These are phyloP conservation scores for Chytridiales sp. DNA, from an alignment of 371 early-diverging fungal species.

Conservation along the genomic window DNA sequence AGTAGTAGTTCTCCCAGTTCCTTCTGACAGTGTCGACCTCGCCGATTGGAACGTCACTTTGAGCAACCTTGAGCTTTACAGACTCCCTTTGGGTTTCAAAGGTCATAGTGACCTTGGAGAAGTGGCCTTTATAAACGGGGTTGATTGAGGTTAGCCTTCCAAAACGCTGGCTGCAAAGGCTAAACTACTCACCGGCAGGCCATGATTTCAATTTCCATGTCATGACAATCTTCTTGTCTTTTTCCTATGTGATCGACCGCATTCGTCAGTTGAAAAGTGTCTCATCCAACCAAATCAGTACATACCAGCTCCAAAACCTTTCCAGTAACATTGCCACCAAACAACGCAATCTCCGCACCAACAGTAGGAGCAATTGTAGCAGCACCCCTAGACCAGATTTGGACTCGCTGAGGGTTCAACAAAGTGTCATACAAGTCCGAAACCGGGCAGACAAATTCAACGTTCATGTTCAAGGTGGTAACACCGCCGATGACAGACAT, in stretches of 20 bases:
- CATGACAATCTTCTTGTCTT: slow-evolving; percentile 72
- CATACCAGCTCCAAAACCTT: slow-evolving; percentile 66
- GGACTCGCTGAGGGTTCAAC: slow-evolving; percentile 70
- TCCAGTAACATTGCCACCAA: slow-evolving; percentile 88
- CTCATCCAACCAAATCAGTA: not conserved
- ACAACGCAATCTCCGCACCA: slow-evolving; percentile 69
- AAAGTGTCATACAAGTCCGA: slow-evolving; percentile 79
- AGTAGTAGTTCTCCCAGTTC: slow-evolving; percentile 93
- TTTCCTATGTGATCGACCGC: too few relatives aligned
- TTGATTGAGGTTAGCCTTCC: not conserved
- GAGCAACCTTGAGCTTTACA: slow-evolving; percentile 71
- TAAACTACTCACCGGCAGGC: slow-evolving; percentile 64
- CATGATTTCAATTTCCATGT: slow-evolving; percentile 84
- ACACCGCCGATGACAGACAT: slow-evolving; percentile 55
- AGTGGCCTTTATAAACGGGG: slow-evolving; percentile 58
- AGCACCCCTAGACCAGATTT: slow-evolving; percentile 73
- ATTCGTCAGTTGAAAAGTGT: not conserved
- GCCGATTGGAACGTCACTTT: slow-evolving; percentile 85
- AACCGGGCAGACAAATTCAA: slow-evolving; percentile 88
- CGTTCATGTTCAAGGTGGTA: slow-evolving; percentile 66
- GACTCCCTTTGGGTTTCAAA: slow-evolving; percentile 71
- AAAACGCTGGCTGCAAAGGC: not conserved
- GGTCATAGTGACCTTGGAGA: slow-evolving; percentile 72
- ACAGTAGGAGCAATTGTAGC: slow-evolving; percentile 51
- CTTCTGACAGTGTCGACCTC: slow-evolving; percentile 77